Percentiles rank a stretch among this genome's conserved stretches.
phyloP scores from a whole-genome alignment of 805 yeast species.

The Cyberlindnera euphorbiae region DNA sequence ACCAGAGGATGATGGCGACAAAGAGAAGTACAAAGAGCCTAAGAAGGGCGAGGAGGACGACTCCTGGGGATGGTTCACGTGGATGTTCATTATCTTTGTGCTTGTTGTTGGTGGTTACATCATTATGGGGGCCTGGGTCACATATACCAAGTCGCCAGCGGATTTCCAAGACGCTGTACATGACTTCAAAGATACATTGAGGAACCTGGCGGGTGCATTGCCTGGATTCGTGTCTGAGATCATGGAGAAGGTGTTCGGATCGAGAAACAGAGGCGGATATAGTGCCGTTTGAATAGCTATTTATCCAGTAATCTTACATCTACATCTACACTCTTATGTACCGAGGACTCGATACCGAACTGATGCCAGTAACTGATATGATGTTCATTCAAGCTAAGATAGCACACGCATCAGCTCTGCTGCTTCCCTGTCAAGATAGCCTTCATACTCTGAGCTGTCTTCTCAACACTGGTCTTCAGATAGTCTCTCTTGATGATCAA shows the following conservation, averaged over 20 bases:
- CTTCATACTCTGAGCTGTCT: constrained; percentile 60
- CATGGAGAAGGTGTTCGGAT: constrained; percentile 58
- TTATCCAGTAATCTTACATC: too few relatives aligned
- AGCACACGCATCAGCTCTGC: background rate
- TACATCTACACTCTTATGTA: too few relatives aligned
- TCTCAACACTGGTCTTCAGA: constrained; percentile 71
- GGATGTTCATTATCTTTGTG: constrained; percentile 72
- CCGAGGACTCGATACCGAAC: too few relatives aligned
- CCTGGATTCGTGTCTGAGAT: constrained; percentile 70
- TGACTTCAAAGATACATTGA: constrained; percentile 66
- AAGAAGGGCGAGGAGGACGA: constrained; percentile 24
- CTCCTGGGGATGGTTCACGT: constrained; percentile 77
- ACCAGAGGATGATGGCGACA: constrained; percentile 19
- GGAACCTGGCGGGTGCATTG: constrained; percentile 50
- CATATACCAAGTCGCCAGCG: constrained; percentile 59
- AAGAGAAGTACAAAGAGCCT: constrained; percentile 23
- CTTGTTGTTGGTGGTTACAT: constrained; percentile 67
- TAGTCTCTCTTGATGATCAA: constrained; percentile 67
- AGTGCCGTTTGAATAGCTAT: constrained; percentile 57
- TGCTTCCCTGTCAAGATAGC: constrained; percentile 28
- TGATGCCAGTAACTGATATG: too few relatives aligned
- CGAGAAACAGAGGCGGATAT: constrained; percentile 77
- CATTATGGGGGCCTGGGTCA: constrained; percentile 70
- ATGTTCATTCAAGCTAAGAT: too few relatives aligned
- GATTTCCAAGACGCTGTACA: constrained; percentile 69